Base-by-base conservation (phyloP, 2,329 filamentous ascomycete genomes). In the Cyphellophora europaea region DNA sequence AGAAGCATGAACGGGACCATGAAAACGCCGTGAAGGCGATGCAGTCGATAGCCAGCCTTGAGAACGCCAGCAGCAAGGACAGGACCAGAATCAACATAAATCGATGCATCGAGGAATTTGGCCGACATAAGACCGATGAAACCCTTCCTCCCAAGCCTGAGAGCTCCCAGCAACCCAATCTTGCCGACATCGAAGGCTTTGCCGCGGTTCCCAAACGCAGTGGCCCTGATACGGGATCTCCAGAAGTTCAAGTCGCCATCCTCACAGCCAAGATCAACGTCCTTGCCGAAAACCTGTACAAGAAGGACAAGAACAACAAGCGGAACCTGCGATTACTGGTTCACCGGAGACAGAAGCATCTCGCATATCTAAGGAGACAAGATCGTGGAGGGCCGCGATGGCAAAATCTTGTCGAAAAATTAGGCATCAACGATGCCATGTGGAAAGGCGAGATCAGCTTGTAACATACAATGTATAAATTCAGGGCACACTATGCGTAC, bases 231-330 rank as follows among this genome's bases (percentile, higher is more conserved):
- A 98, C 89, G 1, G 91, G 91, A 21, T 93, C 85, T 50, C 85
- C 85, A 5, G 91, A 98, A 63, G 93, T 98, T n/a, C 91, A 98
- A 67, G 86, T 93, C 47, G 88, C 87, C 30, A 93, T 98, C 49
- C 61, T 98, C 56, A 98, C 91, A 3, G 75, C 86, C 38, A 96
- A 95, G 71, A 98, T 98, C 55, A 72, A 85, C 44, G 78, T 81
- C 15, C 59, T 98, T 32, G 79, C 82, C 11, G 71, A 82, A 48
- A 78, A 80, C 46, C 61, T 94, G 33, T 71, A 81, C 52, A 69
- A 66, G 27, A 86, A 81, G 56, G 91, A 98, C 56, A 94, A 93
- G 67, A 75, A 86, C 57, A 95, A 95, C 65, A 94, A 93, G 74
- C 73, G 88, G 41, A 93, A 93, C 60, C 55, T 98, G 56, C 72